Evolutionary conservation across 495 filamentous ascomycete species (phyloP).

Genomic region (Lentithecium fluviatile): DNA sequence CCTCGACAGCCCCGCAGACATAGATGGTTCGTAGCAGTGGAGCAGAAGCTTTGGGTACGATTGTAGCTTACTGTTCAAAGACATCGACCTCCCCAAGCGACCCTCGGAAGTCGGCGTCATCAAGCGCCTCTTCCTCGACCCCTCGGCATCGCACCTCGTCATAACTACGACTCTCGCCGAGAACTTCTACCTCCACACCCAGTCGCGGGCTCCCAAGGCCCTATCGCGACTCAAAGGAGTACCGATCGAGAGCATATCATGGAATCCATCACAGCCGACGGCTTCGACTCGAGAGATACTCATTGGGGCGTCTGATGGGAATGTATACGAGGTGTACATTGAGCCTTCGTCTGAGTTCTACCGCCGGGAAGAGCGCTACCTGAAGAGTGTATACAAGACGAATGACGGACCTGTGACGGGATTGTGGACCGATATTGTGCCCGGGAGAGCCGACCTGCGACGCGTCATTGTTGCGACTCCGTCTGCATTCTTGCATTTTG

Average conservation of each 20-base stretch:
- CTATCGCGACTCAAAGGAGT: constrained; percentile 83
- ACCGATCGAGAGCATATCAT: constrained; percentile 82
- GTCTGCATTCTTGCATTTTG: constrained; percentile 70
- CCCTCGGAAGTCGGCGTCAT: constrained; percentile 86
- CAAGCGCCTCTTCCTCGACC: constrained; percentile 93
- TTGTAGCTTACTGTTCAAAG: constrained; percentile 46
- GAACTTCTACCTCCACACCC: constrained; percentile 96
- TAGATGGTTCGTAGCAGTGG: constrained; percentile 67
- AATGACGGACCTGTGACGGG: constrained; percentile 77
- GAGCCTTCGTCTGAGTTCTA: constrained; percentile 93
- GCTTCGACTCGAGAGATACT: constrained; percentile 95
- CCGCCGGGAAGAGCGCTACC: constrained; percentile 87
- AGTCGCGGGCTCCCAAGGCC: constrained; percentile 80
- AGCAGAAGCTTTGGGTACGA: neutral
- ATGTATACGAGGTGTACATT: constrained; percentile 92
- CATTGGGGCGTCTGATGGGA: constrained; percentile 85
- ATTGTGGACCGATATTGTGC: constrained; percentile 72
- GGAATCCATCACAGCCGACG: constrained; percentile 96
- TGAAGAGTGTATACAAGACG: constrained; percentile 74
- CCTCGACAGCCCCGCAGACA: constrained; percentile 86
- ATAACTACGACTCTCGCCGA: constrained; percentile 88
- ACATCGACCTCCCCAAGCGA: constrained; percentile 96
- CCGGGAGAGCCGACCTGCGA: constrained; percentile 64
- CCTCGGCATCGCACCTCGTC: constrained; percentile 89
- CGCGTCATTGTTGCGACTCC: constrained; percentile 76